Conservation (phyloP, 106 monocot genomes). For the Dendrobium huoshanense region DNA sequence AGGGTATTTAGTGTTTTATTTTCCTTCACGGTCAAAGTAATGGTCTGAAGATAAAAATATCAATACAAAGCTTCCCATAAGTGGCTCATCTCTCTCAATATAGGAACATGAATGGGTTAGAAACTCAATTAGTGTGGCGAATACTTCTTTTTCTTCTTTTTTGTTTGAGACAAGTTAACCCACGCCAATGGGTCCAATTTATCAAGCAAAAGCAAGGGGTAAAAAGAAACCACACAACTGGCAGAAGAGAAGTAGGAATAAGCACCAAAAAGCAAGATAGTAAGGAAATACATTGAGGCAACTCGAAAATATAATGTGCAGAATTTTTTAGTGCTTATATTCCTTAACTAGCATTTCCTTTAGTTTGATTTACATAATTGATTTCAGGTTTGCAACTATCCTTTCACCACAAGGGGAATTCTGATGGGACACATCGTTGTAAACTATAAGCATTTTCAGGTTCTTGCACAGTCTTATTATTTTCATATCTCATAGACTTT, state of each 20-base stretch:
- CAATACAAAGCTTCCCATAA: background rate
- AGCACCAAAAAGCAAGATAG: too few relatives aligned
- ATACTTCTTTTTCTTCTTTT: background rate
- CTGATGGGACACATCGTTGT: slow-evolving; percentile 92
- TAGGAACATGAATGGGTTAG: background rate
- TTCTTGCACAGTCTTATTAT: slow-evolving; percentile 4
- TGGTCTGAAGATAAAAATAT: too few relatives aligned
- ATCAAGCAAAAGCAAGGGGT: background rate
- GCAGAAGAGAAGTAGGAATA: too few relatives aligned
- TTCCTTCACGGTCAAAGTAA: too few relatives aligned
- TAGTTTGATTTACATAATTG: background rate
- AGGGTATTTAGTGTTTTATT: too few relatives aligned
- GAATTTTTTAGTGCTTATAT: background rate
- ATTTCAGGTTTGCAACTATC: slow-evolving; percentile 86
- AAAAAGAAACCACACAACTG: background rate
- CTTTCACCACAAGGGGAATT: slow-evolving; percentile 97
- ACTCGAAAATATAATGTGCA: background rate
- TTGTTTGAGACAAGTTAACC: background rate
- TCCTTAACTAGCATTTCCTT: background rate
- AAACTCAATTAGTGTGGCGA: background rate
- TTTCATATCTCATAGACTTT: background rate
- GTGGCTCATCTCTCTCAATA: background rate
- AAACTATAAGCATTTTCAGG: slow-evolving; percentile 65
- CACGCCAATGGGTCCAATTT: background rate
- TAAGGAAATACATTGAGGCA: background rate